Evolutionary conservation across 2,329 filamentous ascomycete species (phyloP), one percentile per base, ranked within the genome.

Genomic region (Epichloe typhina): DNA sequence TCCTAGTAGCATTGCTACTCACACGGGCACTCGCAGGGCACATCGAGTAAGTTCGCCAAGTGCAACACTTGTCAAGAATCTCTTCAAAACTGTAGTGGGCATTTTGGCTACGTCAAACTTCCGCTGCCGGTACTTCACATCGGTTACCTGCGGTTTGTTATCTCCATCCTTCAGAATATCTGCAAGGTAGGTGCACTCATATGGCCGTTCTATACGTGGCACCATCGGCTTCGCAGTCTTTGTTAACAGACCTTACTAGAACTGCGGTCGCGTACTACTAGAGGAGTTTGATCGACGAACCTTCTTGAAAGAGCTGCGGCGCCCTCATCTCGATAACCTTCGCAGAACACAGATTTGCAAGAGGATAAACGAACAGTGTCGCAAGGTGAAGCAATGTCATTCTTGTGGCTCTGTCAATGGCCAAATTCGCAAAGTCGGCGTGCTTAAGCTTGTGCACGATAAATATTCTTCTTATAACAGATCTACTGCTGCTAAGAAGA

Each of bases 111-210:
- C 68, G 86, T 98, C 60, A 83, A 87, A 61, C 79, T 98, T 13
- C 88, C 91, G 1, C 74, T 98, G 48, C 93, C 93, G 4, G 88
- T 86, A 42, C 97, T 97, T 63, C 93, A 98, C 64, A 89, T 97
- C 57, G 93, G 93, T 38, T 98, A 96, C 64, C 79, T 98, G 60
- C 93, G 89, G 64, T 89, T 94, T 65, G 88, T 93, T 56, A 91
- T 95, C 63, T 84, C 83, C 43, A 90, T 95, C 51, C 75, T 98
- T 23, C 90, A 97, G 65, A 86, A 93, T 62, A 94, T 98, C 57
- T 98, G 93, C 82, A 98, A 95, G 63, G 69, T 76, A 19, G 12
- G 45, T 38, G 38, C 11, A 40, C 11, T 40, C 38, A 19, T 9
- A 9, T 40, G n/a, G n/a, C 15, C 15, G 38, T 8, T 11, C n/a